These are phyloP conservation scores for Medicago arabica DNA, from an alignment of 306 rosid species.

Conservation along the genomic window DNA sequence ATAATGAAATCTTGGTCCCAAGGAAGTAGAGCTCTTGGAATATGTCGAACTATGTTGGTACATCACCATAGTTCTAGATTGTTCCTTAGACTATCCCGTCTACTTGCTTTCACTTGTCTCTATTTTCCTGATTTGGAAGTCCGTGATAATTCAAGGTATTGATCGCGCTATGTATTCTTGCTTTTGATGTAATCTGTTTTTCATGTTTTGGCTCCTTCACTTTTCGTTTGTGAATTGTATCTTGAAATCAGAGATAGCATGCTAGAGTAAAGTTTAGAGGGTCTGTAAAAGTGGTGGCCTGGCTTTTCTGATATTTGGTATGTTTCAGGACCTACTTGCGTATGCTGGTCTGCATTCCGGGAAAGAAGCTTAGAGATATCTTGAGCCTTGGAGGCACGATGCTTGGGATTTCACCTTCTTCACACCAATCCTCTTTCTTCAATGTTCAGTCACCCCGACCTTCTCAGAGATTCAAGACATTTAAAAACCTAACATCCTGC, in stretches of 20 bases:
- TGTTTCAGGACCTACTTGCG: conserved; percentile 90
- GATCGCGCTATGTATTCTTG: conserved; percentile 29
- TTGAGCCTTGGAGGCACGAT: conserved; percentile 73
- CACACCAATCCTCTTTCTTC: conserved; percentile 70
- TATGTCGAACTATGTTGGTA: conserved; percentile 87
- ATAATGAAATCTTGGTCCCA: conserved; percentile 89
- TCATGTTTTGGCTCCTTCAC: conserved; percentile 13
- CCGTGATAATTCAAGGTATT: conserved; percentile 95
- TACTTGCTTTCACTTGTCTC: conserved; percentile 83
- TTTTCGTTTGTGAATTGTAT: conserved; percentile 13
- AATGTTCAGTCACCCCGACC: conserved; percentile 75
- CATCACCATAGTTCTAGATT: conserved; percentile 88
- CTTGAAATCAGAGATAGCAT: conserved; percentile 17
- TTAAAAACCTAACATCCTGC: conserved; percentile 66
- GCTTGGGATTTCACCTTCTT: conserved; percentile 73
- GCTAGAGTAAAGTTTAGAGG: conserved; percentile 16
- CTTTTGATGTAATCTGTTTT: conserved; percentile 16
- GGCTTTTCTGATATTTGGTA: conserved; percentile 37
- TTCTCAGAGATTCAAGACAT: conserved; percentile 68
- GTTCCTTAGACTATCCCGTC: conserved; percentile 80
- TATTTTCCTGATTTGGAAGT: conserved; percentile 94
- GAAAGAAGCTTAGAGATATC: conserved; percentile 87
- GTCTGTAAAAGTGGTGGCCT: conserved; percentile 13
- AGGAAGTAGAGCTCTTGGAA: conserved; percentile 92
- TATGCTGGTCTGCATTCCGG: conserved; percentile 84